These are phyloP conservation scores for Emericellopsis atlantica DNA, from an alignment of 2,329 filamentous ascomycete species.

Conservation along the genomic window DNA sequence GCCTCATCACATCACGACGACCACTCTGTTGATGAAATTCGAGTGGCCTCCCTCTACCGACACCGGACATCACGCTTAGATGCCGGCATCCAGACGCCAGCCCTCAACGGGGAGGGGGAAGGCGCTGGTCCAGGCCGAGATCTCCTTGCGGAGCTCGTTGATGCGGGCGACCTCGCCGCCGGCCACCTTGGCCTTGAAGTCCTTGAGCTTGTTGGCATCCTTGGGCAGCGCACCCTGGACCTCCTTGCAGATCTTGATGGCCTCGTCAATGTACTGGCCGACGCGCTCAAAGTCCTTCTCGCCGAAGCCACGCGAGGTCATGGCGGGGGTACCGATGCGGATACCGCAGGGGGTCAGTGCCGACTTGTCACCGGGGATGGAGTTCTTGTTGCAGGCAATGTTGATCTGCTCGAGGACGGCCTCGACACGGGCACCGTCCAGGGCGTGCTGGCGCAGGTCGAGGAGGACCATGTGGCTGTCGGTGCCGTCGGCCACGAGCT, in stretches of 20 bases:
- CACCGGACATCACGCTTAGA: slow-evolving; percentile 25
- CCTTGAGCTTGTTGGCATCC: slow-evolving; percentile 98
- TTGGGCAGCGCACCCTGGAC: slow-evolving; percentile 78
- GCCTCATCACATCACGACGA: not conserved
- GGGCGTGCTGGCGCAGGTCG: slow-evolving; percentile 73
- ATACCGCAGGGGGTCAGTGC: slow-evolving; percentile 90
- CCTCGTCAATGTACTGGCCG: slow-evolving; percentile 75
- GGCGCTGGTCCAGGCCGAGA: slow-evolving; percentile 69
- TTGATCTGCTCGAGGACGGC: slow-evolving; percentile 94
- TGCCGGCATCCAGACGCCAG: slow-evolving; percentile 48
- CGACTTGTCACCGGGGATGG: slow-evolving; percentile 93
- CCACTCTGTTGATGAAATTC: slow-evolving; percentile 3
- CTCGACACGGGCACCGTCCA: slow-evolving; percentile 93
- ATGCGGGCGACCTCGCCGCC: slow-evolving; percentile 70
- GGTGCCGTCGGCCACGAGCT: slow-evolving; percentile 87
- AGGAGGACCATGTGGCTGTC: slow-evolving; percentile 97
- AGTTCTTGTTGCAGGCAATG: slow-evolving; percentile 99
- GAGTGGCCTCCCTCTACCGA: not conserved
- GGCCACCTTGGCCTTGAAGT: slow-evolving; percentile 91
- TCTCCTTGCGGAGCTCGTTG: slow-evolving; percentile 76
- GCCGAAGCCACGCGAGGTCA: slow-evolving; percentile 92
- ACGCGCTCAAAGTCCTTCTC: slow-evolving; percentile 87
- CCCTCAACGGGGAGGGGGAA: slow-evolving; percentile 88
- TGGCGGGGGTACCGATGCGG: slow-evolving; percentile 92
- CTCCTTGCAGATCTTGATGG: slow-evolving; percentile 82